Base-by-base conservation (phyloP, 2,329 filamentous ascomycete genomes). In the Akanthomyces muscarius region DNA sequence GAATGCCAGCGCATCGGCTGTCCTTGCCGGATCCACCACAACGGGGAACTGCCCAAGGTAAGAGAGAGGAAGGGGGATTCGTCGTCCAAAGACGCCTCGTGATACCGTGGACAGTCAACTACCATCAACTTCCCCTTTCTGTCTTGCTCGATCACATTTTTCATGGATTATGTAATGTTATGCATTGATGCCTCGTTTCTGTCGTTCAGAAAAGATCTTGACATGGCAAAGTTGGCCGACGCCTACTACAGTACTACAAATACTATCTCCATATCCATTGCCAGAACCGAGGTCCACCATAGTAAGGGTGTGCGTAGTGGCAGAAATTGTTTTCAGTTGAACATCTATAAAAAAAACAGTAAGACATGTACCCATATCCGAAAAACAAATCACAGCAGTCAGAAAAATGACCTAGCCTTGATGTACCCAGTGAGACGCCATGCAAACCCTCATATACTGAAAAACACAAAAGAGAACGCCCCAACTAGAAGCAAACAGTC, bases 371-470 rank as follows among this genome's bases (percentile, higher is more conserved):
- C 36, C 23, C 25, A 36, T 33, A 33, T 61, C 48, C 18, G 28
- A 47, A 30, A 16, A 44, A 45, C 18, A n/a, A 45, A 36, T 16
- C 5, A 44, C 33, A 41, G 14, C 18, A 33, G 10, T 41, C 11
- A 42, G 36, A 50, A 59, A 16, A 41, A 18, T 2, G 21, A 51
- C 36, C 1, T 4, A 25, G 36, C 28, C 36, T 41, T 44, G 11
- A 45, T 10, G 13, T 52, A 60, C 57, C 47, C 57, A 53, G 25
- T n/a, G 45, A 61, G 48, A 61, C 57, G 57, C 57, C 57, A 53
- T 61, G 48, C 57, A 33, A 36, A 45, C 25, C 18, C 36, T 45
- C 38, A 33, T 21, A 21, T 4, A 41, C 14, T 14, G 14, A 51
- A 36, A 7, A 36, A 51, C 23, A 16, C 3, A 25, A 36, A 45